Base-by-base conservation (phyloP, 306 rosid genomes). In the Cicer pinnatifidum region DNA sequence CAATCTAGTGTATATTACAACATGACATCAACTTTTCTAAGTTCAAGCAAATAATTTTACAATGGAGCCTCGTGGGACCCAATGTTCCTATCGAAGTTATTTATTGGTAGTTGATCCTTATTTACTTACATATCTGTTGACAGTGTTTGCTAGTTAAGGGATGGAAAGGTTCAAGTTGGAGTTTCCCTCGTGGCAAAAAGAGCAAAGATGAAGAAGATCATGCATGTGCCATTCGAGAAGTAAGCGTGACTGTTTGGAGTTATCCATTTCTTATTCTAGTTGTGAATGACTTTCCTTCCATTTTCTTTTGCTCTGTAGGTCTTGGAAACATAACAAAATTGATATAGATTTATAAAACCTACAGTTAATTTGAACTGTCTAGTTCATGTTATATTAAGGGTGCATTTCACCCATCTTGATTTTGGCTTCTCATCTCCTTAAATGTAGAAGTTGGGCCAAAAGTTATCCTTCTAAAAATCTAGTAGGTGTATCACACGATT, bases 91-190 rank as follows among this genome's bases (percentile, higher is more conserved):
- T 78, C 2, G 3, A 13, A 78, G 56, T 50, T 65, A 35, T 56
- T 16, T 75, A 73, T 66, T 51, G 52, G 59, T 66, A 37, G 23
- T 61, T 58, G 52, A 44, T n/a, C 47, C 44, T 33, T 69, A 72
- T 77, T 57, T 69, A 71, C 68, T 81, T 73, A 39, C 48, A 35
- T 67, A 58, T 66, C 60, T 77, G 75, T 85, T 75, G 57, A 41
- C 85, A 94, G 98, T 94, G 98, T 85, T 40, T 94, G 73, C 91
- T 94, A 71, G 98, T 94, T 75, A 94, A 94, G 86, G 98, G 98
- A 69, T 94, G 98, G 98, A 94, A 94, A 86, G 98, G 98, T 65
- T 82, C 98, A 81, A 94, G 98, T 82, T 94, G 98, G 98, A 91
- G 98, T 86, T 94, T 94, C 75, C 98, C 98, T 16, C 98, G 98